These are phyloP conservation scores for Aquilaria malaccensis DNA, from an alignment of 345 rosid species.

Conservation along the genomic window DNA sequence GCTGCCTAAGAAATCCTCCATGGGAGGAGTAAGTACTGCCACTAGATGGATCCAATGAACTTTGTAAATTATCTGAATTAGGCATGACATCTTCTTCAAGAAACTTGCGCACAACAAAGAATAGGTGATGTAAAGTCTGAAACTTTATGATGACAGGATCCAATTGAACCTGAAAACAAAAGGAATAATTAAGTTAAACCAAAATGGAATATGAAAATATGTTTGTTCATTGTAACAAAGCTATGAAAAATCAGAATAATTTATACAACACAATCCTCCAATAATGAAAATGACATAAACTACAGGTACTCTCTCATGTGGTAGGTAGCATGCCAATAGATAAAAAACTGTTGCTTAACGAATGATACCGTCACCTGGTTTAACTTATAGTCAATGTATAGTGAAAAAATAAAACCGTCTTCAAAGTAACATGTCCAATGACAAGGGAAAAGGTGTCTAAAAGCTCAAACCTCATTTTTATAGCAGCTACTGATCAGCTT, in stretches of 20 bases:
- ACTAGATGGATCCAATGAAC: constrained; percentile 23
- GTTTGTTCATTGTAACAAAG: no score
- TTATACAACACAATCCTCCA: not conserved
- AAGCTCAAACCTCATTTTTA: constrained; percentile 4
- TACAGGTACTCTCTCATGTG: not conserved
- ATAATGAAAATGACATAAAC: not conserved
- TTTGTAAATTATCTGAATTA: constrained; percentile 26
- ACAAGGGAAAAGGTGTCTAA: not conserved
- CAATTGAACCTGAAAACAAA: constrained; percentile 50
- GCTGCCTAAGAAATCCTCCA: constrained; percentile 85
- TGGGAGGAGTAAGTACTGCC: constrained; percentile 39
- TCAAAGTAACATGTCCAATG: not conserved
- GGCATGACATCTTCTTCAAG: constrained; percentile 50
- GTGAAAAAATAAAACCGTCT: not conserved
- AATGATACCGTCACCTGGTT: no score
- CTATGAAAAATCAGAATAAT: no score
- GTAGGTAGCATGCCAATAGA: no score
- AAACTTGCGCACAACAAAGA: constrained; percentile 71
- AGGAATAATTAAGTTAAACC: constrained; percentile 4
- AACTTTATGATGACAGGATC: constrained; percentile 57
- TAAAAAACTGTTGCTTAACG: no score
- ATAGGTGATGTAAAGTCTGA: constrained; percentile 73
- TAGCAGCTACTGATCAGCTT: constrained; percentile 45
- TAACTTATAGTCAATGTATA: no score
- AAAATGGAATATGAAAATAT: not conserved